These are phyloP conservation scores for Achlya hypogyna DNA, from an alignment of 352 stramenopile species.

Conservation along the genomic window DNA sequence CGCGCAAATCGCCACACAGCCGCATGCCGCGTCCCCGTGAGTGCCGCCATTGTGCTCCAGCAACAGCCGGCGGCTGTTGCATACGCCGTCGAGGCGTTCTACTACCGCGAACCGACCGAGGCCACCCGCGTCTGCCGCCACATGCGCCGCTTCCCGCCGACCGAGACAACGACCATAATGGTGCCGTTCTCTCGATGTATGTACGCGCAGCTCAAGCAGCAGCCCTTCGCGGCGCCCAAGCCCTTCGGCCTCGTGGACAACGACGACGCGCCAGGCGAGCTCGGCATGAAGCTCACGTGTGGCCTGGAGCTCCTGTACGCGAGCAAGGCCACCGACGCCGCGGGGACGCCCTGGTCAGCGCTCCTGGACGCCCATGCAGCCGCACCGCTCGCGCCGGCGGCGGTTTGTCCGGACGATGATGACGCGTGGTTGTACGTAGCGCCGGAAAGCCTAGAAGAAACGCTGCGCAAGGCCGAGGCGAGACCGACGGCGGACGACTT, in stretches of 20 bases:
- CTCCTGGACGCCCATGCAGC: constrained; percentile 37
- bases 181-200: constrained; percentile 72
- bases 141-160: constrained; percentile 44
- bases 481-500: constrained; percentile 50
- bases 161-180: constrained; percentile 23
- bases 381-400: constrained; percentile 6
- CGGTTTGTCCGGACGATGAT: constrained; percentile 41
- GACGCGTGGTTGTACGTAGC: constrained; percentile 74
- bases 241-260: constrained; percentile 28
- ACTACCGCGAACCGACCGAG: constrained; percentile 50
- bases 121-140: constrained; percentile 35
- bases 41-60: constrained; percentile 29
- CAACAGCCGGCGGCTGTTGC: constrained; percentile 29
- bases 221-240: constrained; percentile 58
- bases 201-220: constrained; percentile 75
- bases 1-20: constrained; percentile 45
- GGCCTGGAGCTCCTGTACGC: constrained; percentile 65
- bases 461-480: constrained; percentile 32
- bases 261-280: constrained; percentile 34
- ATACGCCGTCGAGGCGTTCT: constrained; percentile 57
- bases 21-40: constrained; percentile 36
- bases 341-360: constrained; percentile 30
- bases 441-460: constrained; percentile 60
- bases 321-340: constrained; percentile 34
- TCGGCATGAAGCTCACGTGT: constrained; percentile 71